Base-by-base conservation (phyloP, 306 rosid species). In the Vigna radiata region DNA sequence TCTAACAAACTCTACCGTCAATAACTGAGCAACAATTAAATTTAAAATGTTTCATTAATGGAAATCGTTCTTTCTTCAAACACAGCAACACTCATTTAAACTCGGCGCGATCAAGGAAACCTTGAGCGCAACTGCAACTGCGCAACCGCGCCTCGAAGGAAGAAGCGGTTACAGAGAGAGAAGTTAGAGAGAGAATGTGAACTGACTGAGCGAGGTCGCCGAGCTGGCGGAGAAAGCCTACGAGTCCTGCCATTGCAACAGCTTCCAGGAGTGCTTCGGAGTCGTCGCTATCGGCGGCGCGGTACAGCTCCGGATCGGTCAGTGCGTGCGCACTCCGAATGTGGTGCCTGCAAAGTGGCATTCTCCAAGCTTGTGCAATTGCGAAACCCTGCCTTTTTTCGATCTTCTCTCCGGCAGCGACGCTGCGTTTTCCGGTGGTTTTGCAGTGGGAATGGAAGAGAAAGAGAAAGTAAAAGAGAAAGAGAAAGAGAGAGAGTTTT, bases 201-300 rank as follows among this genome's bases (percentile, higher is more conserved):
- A 70, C 90, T 83, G 43, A 96, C 99, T 93, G 97, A 7, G 98
- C 88, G 25, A 96, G 97, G 89, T 96, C 98, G 1, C 98, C 99
- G 77, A 96, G 98, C 84, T 96, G 99, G 64, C 99, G 99, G 76
- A 96, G 83, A 62, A 96, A 88, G 3, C 98, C 99, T 43, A 88
- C 96, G 39, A 96, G 94, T 50, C 93, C 98, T 1, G 93, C 89
- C 94, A 93, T 88, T 74, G 98, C 91, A 13, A 93, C 89, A 15
- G 93, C 96, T 84, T 96, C 98, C 27, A 96, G 77, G 4, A 96
- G 85, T 47, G 97, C 92, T 83, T 96, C 98, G 0, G 98, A 90
- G 87, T 93, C 99, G 79, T 96, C 98, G 59, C 80, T 87, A 43
- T 90, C 99, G 58, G 98, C 94, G 5, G 88, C 87, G 73, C 88